These are phyloP conservation scores for Beverwykella pulmonaria DNA, from an alignment of 495 filamentous ascomycete species.

Conservation along the genomic window DNA sequence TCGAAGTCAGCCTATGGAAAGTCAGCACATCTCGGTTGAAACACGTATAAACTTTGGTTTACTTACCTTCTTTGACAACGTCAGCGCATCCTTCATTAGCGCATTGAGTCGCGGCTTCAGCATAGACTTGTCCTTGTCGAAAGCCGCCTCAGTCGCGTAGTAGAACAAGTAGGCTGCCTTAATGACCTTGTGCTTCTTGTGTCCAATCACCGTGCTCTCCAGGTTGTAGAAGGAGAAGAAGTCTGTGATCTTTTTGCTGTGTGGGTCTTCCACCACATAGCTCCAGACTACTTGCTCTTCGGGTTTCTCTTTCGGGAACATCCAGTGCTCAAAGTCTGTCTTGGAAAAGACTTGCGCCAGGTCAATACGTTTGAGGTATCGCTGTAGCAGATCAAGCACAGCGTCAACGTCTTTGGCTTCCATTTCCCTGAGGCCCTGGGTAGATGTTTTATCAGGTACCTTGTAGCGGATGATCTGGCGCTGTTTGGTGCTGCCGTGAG, in stretches of 20 bases:
- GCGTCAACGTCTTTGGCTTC: slow-evolving; percentile 76
- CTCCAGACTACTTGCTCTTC: slow-evolving; percentile 85
- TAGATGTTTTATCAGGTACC: slow-evolving; percentile 70
- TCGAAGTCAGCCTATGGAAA: slow-evolving; percentile 71
- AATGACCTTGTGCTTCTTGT: slow-evolving; percentile 73
- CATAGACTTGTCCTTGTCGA: slow-evolving; percentile 57
- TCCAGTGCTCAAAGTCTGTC: slow-evolving; percentile 85
- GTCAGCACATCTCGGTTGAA: slow-evolving; percentile 16
- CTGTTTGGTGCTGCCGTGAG: slow-evolving; percentile 74
- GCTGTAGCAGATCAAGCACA: slow-evolving; percentile 71
- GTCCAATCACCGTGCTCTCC: slow-evolving; percentile 85
- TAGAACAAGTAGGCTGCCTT: slow-evolving; percentile 94
- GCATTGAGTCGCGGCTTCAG: slow-evolving; percentile 72
- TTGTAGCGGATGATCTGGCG: slow-evolving; percentile 79
- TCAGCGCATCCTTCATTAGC: slow-evolving; percentile 81
- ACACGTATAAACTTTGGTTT: background rate
- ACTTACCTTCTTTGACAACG: slow-evolving; percentile 76
- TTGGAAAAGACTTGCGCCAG: slow-evolving; percentile 78
- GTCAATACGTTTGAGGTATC: slow-evolving; percentile 78
- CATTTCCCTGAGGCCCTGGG: slow-evolving; percentile 76
- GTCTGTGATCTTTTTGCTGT: slow-evolving; percentile 82
- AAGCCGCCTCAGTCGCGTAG: slow-evolving; percentile 84
- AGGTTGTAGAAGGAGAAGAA: slow-evolving; percentile 95
- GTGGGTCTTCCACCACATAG: slow-evolving; percentile 82
- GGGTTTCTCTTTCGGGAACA: slow-evolving; percentile 65